A percentile compares a stretch with the other conserved stretches of the same genome.
Evolutionary conservation across 2,329 filamentous ascomycete species (phyloP).

Genomic region (Bipolaris zeicola): DNA sequence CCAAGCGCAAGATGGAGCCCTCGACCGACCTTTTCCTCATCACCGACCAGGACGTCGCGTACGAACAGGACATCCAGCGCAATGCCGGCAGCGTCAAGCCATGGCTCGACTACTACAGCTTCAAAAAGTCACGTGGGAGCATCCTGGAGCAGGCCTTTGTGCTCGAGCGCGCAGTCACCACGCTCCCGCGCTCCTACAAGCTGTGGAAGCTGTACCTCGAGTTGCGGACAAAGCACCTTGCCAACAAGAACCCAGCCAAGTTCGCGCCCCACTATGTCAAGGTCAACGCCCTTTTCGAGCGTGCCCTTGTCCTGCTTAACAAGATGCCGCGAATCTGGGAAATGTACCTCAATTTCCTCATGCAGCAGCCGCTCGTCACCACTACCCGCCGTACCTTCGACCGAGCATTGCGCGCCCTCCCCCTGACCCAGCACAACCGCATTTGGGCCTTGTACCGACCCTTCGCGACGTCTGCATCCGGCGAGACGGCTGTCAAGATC

Average conservation of each 20-base stretch:
- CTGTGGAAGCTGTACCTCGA: constrained; percentile 97
- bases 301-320: constrained; percentile 89
- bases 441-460: constrained; percentile 92
- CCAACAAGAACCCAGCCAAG: constrained; percentile 79
- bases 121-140: constrained; percentile 86
- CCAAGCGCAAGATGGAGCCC: constrained; percentile 46
- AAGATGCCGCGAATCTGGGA: constrained; percentile 99
- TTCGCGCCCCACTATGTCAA: constrained; percentile 85
- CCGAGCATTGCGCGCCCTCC: constrained; percentile 85
- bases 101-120: constrained; percentile 92
- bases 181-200: constrained; percentile 94
- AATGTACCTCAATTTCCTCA: constrained; percentile 90
- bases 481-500: constrained; percentile 87
- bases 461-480: constrained; percentile 89
- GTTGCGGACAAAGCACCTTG: constrained; percentile 80
- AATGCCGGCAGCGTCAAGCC: constrained; percentile 86
- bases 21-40: constrained; percentile 53
- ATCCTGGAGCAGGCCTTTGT: constrained; percentile 83
- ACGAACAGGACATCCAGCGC: constrained; percentile 93
- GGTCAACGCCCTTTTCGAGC: constrained; percentile 93
- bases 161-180: constrained; percentile 87
- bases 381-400: constrained; percentile 87
- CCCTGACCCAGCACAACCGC: constrained; percentile 91
- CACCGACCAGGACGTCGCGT: constrained; percentile 87
- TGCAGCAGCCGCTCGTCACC: constrained; percentile 90